Conservation (phyloP, 306 rosid species). For the Prosopis cineraria region DNA sequence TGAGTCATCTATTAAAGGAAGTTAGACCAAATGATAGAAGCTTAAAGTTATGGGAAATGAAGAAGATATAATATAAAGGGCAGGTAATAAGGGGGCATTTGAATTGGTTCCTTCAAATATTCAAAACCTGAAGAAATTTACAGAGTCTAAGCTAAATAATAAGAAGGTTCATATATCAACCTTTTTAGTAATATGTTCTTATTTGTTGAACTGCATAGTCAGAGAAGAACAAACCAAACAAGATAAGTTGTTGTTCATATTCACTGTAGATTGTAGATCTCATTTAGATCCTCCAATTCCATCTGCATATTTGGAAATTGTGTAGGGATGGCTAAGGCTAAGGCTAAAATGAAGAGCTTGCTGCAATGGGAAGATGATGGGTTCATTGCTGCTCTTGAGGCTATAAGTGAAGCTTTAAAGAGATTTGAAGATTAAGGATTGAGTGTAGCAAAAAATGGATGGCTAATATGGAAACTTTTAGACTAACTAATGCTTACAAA, state of each 20-base stretch:
- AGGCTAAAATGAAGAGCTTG: no score
- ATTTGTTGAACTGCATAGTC: no score
- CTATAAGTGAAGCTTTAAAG: background rate
- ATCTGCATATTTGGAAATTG: no score
- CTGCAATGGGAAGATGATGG: no score
- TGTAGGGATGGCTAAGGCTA: no score
- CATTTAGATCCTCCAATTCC: no score
- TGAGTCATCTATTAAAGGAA: background rate
- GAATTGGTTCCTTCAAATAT: slow-evolving; percentile 12
- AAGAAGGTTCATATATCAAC: slow-evolving; percentile 30
- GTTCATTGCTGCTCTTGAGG: background rate
- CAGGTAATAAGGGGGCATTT: slow-evolving; percentile 33
- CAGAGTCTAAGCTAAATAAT: background rate
- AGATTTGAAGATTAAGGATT: slow-evolving; percentile 9
- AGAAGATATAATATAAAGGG: no score
- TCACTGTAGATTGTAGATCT: no score
- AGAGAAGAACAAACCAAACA: no score
- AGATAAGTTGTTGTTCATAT: no score
- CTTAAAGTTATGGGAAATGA: background rate
- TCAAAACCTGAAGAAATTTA: background rate
- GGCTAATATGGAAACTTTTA: background rate
- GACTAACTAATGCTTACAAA: background rate
- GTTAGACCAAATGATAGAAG: background rate
- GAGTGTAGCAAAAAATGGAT: background rate
- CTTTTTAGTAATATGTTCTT: background rate